Evolutionary conservation across 208 protist genomes (phyloP).

Genomic region (Histomonas meleagridis): DNA sequence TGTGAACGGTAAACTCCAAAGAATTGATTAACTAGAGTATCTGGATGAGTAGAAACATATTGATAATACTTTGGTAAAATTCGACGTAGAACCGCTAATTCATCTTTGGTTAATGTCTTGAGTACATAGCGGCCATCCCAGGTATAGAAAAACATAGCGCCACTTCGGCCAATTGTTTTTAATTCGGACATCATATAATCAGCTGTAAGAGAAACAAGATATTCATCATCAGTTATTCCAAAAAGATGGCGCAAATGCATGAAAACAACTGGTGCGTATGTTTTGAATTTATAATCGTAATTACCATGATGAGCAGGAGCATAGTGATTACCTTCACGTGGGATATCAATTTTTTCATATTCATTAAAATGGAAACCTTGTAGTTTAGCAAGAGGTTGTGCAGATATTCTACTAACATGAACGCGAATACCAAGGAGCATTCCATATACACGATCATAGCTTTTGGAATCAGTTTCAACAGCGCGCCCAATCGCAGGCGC

Average conservation of each 20-base stretch:
- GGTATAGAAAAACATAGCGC: slow-evolving; percentile 40
- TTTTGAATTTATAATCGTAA: slow-evolving; percentile 12
- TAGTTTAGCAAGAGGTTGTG: neutral
- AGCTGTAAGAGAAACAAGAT: neutral
- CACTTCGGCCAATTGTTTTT: neutral
- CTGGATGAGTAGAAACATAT: slow-evolving; percentile 26
- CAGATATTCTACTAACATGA: neutral
- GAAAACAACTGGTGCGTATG: neutral
- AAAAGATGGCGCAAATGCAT: neutral
- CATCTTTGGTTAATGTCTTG: slow-evolving; percentile 40
- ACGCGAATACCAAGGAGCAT: neutral
- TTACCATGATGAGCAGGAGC: neutral
- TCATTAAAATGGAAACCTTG: neutral
- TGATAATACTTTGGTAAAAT: slow-evolving; percentile 22
- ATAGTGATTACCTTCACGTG: neutral
- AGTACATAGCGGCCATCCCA: slow-evolving; percentile 38
- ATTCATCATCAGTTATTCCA: neutral
- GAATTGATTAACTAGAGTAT: slow-evolving; percentile 30
- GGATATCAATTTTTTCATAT: neutral
- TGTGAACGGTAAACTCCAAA: slow-evolving; percentile 36
- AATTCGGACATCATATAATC: slow-evolving; percentile 17
- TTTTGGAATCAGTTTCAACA: neutral
- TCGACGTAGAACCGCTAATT: neutral
- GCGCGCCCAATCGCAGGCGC: neutral
- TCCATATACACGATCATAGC: neutral